phyloP scores from a whole-genome alignment of 2,329 filamentous ascomycete genomes.

The Erysiphe pisi region DNA sequence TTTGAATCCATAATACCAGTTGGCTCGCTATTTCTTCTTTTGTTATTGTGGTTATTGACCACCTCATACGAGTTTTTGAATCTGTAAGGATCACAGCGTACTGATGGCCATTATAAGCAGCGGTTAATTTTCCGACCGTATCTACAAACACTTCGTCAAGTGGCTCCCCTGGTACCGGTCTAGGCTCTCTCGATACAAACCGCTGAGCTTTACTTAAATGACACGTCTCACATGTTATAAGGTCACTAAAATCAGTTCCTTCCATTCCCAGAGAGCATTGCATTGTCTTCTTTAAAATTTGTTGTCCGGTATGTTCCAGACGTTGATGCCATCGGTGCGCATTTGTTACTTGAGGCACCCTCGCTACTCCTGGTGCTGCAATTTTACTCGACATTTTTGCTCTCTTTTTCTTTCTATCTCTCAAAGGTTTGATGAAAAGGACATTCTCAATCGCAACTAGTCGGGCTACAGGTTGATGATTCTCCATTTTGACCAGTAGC shows the following conservation, averaged over 20 bases:
- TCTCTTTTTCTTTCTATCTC: not conserved
- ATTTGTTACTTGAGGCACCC: not conserved
- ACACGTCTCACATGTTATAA: not conserved
- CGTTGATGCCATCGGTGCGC: not conserved
- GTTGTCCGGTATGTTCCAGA: not conserved
- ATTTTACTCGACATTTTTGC: slow-evolving; percentile 9
- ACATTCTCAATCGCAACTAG: not conserved
- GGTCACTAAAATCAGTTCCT: not conserved
- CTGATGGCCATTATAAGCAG: not conserved
- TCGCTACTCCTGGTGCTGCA: not conserved
- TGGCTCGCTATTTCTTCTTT: not conserved
- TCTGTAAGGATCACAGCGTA: not conserved
- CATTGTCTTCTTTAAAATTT: not conserved
- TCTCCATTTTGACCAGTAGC: not conserved
- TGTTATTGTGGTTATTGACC: not conserved
- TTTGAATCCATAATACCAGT: not conserved
- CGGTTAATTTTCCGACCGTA: not conserved
- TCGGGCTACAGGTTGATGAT: not conserved
- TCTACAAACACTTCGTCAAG: not conserved
- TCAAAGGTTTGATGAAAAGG: slow-evolving; percentile 5
- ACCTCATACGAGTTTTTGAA: not conserved
- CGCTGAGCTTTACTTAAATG: not conserved
- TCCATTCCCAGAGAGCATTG: not conserved
- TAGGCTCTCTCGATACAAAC: not conserved
- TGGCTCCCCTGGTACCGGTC: not conserved